Base-by-base conservation (phyloP, 2,329 filamentous ascomycete genomes). In the Cladobotryum protrusum region DNA sequence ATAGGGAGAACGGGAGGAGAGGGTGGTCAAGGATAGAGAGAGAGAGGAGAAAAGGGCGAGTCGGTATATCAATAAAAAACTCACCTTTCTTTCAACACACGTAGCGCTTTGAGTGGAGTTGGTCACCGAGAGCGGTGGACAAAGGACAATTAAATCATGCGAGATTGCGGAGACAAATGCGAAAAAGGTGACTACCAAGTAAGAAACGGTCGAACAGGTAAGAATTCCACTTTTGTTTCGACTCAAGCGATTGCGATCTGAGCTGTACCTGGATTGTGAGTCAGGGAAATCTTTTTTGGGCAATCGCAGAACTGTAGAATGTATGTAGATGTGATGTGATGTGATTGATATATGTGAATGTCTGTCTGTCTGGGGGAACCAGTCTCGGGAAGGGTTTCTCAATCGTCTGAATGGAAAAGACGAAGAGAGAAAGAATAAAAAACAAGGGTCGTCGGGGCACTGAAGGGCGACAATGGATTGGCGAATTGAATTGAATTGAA, bases 331-430 rank as follows among this genome's bases (percentile, higher is more conserved):
- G 36, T 39, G 36, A 14, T 15, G 36, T 15, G 36, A 39, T n/a
- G n/a, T n/a, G 41, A 52, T 52, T 54, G 54, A 49, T 54, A 52
- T 55, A 46, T 43, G 37, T 42, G 37, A 12, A 12, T 9, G 15
- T 43, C 39, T 24, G 36, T 48, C 44, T 37, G 54, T 45, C 48
- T 53, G 40, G 50, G 52, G 49, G 54, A 54, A 54, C 54, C 57
- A 60, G 59, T 62, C 59, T 64, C 60, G 61, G 63, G 64, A 70
- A 68, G 67, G 66, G 62, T 37, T 49, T 43, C 57, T 59, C 58
- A 59, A 58, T 59, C 45, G 58, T 56, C 48, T 62, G 54, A 56
- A 53, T 17, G 43, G 29, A 50, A 52, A 50, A 45, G 48, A 41
- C 39, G 50, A 47, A 48, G 44, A 49, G 57, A 65, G 62, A 12